Base-by-base conservation (phyloP, 352 stramenopile genomes). In the Phytopythium montanum region DNA sequence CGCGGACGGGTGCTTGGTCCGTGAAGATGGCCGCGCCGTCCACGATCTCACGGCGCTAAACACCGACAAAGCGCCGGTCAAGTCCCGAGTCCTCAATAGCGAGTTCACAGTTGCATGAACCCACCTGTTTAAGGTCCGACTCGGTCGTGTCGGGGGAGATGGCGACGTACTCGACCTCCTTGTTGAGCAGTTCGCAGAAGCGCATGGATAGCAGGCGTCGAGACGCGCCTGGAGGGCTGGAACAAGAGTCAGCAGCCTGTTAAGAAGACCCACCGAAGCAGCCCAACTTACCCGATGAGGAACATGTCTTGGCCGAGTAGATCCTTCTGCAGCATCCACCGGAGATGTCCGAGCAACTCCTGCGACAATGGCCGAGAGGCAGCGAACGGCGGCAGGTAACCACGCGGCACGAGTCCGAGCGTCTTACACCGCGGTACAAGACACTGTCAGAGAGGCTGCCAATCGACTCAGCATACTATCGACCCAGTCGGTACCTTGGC, bases 131-230 rank as follows among this genome's bases (percentile, higher is more conserved):
- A 23, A 97, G 64, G 62, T 97, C 90, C 0, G 83, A 90, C 68
- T 98, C 95, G 0, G 95, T 98, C 38, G 93, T 98, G 76, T 98
- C 95, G 31, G 86, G 78, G 25, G 92, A 97, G 54, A 99, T 79
- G n/a, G 89, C 76, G 23, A 99, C 79, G 64, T 94, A 96, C 62
- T 96, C 88, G 29, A 94, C 84, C 39, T 94, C 86, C 36, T 84
- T 85, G 56, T 94, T 75, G 46, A 95, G 58, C 23, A 96, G 61
- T 56, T 96, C 87, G 52, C 84, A 94, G 54, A 95, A 96, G 33
- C 79, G 77, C 73, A 96, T 87, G 33, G 80, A 88, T 19, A 96
- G 54, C 42, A 90, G 45, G 9, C 84, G 80, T 16, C 86, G 77
- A 1, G 85, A 83, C 0, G 82, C 85, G 5, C 87, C 87, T 8